phyloP scores from a whole-genome alignment of 1,139 yeast genomes.

The Candida mesenterica region DNA sequence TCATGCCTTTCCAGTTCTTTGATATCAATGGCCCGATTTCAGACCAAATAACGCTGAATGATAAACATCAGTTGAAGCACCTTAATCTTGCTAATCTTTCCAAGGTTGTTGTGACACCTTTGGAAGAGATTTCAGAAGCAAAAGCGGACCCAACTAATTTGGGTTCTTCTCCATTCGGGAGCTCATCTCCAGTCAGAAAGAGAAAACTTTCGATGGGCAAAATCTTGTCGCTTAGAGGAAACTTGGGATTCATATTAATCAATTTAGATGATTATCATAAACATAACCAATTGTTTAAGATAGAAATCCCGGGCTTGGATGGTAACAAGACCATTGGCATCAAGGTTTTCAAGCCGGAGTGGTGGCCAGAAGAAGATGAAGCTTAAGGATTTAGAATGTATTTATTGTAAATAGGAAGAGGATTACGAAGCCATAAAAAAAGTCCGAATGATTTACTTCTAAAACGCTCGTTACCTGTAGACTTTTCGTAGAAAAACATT shows the following conservation, averaged over 20 bases:
- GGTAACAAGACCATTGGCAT: conserved; percentile 30
- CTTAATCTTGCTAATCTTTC: conserved; percentile 20
- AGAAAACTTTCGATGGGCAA: conserved; percentile 55
- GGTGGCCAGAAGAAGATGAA: conserved; percentile 56
- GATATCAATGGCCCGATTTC: conserved; percentile 16
- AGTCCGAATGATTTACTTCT: no score
- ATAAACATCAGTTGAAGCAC: conserved; percentile 15
- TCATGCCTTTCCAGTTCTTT: conserved; percentile 68
- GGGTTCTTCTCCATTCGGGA: conserved; percentile 25
- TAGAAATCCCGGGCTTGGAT: conserved; percentile 28
- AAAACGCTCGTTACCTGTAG: no score
- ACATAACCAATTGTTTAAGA: conserved; percentile 23
- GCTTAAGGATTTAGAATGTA: not conserved
- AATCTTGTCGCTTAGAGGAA: conserved; percentile 53
- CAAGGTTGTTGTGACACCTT: conserved; percentile 12
- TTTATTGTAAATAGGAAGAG: no score
- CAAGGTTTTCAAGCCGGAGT: conserved; percentile 54
- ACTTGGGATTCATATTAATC: conserved; percentile 65
- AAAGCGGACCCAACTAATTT: conserved; percentile 23
- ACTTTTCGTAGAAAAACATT: no score
- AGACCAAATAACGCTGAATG: conserved; percentile 15
- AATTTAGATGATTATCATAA: conserved; percentile 43
- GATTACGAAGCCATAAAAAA: no score
- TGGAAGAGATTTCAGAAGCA: conserved; percentile 17
- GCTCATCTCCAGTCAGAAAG: conserved; percentile 27